These are phyloP conservation scores for Cladosporium sp. DNA, from an alignment of 2,329 filamentous ascomycete species.

Conservation along the genomic window DNA sequence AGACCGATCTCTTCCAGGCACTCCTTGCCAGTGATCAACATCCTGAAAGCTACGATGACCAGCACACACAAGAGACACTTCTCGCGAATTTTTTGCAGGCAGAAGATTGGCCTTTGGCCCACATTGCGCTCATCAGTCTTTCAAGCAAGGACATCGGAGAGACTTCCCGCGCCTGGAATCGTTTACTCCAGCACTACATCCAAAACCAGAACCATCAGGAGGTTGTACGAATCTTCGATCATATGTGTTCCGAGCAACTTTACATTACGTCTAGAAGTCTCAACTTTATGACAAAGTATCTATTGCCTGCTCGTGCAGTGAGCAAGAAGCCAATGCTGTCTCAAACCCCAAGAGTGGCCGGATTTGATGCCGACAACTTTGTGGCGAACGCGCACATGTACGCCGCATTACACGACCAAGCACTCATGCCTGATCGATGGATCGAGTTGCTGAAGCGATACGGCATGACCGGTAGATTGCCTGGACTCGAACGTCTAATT, in stretches of 20 bases:
- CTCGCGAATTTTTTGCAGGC: slow-evolving; percentile 54
- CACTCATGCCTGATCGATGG: slow-evolving; percentile 52
- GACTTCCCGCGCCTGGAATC: slow-evolving; percentile 47
- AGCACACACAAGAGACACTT: slow-evolving; percentile 54
- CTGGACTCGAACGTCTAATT: slow-evolving; percentile 53
- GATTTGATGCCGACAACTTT: slow-evolving; percentile 33
- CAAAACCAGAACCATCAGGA: slow-evolving; percentile 29
- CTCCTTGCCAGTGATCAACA: slow-evolving; percentile 63
- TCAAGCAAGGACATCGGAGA: slow-evolving; percentile 24
- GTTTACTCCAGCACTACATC: slow-evolving; percentile 47
- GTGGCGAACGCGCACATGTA: slow-evolving; percentile 50
- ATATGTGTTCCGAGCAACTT: slow-evolving; percentile 51
- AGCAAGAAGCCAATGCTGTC: slow-evolving; percentile 39
- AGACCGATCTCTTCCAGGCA: slow-evolving; percentile 54
- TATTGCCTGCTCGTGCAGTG: slow-evolving; percentile 42
- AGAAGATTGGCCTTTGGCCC: slow-evolving; percentile 53
- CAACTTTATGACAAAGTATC: slow-evolving; percentile 41
- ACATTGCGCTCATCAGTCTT: slow-evolving; percentile 58
- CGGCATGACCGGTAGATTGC: slow-evolving; percentile 56
- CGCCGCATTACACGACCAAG: slow-evolving; percentile 35
- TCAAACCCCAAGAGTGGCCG: not conserved
- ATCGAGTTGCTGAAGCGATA: slow-evolving; percentile 59
- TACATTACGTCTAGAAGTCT: slow-evolving; percentile 48
- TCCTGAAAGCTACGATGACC: slow-evolving; percentile 62
- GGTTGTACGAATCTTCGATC: slow-evolving; percentile 43